A percentile compares a stretch with the other conserved stretches of the same genome.
These are phyloP conservation scores for Rubus idaeus DNA, from an alignment of 306 rosid species.

Conservation along the genomic window DNA sequence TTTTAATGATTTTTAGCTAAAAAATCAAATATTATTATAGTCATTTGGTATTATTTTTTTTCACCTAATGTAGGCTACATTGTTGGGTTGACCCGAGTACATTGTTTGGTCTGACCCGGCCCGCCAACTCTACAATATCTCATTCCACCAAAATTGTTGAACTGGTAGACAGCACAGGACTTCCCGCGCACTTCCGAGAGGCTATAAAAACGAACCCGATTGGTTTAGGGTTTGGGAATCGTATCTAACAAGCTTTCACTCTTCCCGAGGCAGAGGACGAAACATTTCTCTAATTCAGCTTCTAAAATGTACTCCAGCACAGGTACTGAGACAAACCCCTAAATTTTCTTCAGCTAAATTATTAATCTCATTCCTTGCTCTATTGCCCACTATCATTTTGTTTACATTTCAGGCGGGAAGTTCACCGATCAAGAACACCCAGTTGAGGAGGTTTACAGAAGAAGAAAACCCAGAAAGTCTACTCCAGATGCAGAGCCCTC, in stretches of 20 bases:
- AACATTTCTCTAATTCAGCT: neutral
- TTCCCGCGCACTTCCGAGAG: constrained; percentile 1
- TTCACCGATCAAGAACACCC: constrained; percentile 28
- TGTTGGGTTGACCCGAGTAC: no score
- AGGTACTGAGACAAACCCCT: neutral
- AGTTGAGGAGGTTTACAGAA: constrained; percentile 50
- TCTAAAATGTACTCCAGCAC: neutral
- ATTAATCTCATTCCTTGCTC: neutral
- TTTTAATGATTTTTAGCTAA: no score
- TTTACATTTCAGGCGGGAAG: constrained; percentile 20
- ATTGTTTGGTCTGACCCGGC: neutral
- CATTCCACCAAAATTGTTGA: neutral
- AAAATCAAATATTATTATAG: no score
- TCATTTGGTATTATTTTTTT: no score
- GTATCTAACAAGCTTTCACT: neutral
- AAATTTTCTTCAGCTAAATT: neutral
- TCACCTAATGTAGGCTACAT: no score
- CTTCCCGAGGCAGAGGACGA: neutral
- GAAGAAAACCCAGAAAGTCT: constrained; percentile 49
- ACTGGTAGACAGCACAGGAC: neutral
- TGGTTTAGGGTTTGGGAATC: neutral
- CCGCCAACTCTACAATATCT: no score
- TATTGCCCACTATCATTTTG: neutral
- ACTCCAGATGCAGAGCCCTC: constrained; percentile 16
- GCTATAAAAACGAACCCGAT: neutral